A percentile compares a stretch with the other conserved stretches of the same genome.
Conservation (phyloP, 352 stramenopile genomes). For the Pythium apleroticum region DNA sequence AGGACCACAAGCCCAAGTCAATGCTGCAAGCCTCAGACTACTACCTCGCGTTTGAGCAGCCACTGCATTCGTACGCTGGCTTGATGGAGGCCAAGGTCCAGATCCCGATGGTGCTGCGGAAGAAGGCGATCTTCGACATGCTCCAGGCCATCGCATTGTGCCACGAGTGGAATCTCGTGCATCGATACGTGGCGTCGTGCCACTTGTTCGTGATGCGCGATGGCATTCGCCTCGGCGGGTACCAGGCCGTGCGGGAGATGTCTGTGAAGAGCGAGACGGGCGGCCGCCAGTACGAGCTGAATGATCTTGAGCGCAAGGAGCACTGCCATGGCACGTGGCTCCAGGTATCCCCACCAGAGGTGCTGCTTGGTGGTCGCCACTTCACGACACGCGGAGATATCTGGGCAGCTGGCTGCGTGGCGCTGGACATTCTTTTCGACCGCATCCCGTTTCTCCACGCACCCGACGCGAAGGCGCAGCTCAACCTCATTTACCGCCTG, state of each 20-base stretch:
- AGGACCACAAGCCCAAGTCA: slow-evolving; percentile 4
- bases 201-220: slow-evolving; percentile 77
- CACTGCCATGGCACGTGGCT: slow-evolving; percentile 67
- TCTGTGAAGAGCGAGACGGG: slow-evolving; percentile 21
- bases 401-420: slow-evolving; percentile 71
- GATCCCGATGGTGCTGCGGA: slow-evolving; percentile 48
- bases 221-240: slow-evolving; percentile 66
- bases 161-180: slow-evolving; percentile 72
- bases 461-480: slow-evolving; percentile 55
- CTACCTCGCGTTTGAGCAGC: slow-evolving; percentile 81
- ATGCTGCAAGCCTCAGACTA: slow-evolving; percentile 46
- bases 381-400: slow-evolving; percentile 78
- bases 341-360: slow-evolving; percentile 62
- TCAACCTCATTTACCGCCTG: slow-evolving; percentile 78
- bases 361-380: slow-evolving; percentile 64
- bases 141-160: slow-evolving; percentile 55
- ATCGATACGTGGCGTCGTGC: slow-evolving; percentile 68
- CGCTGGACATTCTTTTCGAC: slow-evolving; percentile 66
- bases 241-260: slow-evolving; percentile 54
- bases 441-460: slow-evolving; percentile 63
- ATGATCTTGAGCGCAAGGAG: slow-evolving; percentile 77
- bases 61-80: slow-evolving; percentile 72
- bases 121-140: slow-evolving; percentile 75
- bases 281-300: slow-evolving; percentile 53
- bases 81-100: slow-evolving; percentile 62